Conservation (phyloP, 1,284 basidiomycete species). For the Cutaneotrichosporon sp. region DNA sequence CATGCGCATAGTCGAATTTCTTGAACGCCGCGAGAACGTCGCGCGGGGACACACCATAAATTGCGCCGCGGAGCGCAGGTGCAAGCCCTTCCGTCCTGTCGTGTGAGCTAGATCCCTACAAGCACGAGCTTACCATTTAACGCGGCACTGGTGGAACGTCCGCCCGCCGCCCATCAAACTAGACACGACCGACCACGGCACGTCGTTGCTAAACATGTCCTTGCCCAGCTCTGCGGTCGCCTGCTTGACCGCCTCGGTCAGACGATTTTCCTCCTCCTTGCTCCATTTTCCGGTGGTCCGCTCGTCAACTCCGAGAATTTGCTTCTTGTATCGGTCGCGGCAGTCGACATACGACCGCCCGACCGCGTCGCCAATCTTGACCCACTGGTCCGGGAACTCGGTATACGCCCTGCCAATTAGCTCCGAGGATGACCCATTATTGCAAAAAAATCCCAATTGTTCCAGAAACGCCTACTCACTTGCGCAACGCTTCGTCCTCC, state of each 20-base stretch:
- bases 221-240: slow-evolving; percentile 20
- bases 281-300: slow-evolving; percentile 23
- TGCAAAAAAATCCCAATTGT: background rate
- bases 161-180: slow-evolving; percentile 24
- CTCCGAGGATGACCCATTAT: background rate
- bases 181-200: slow-evolving; percentile 31
- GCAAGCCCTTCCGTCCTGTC: slow-evolving; percentile 9
- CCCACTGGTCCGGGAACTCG: slow-evolving; percentile 29
- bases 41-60: background rate
- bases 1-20: slow-evolving; percentile 3
- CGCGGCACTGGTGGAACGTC: slow-evolving; percentile 25
- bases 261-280: slow-evolving; percentile 18
- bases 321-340: slow-evolving; percentile 33
- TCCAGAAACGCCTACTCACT: slow-evolving; percentile 18
- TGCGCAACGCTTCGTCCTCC: slow-evolving; percentile 32
- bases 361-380: slow-evolving; percentile 31
- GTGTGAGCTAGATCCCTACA: too few relatives aligned
- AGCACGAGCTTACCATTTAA: slow-evolving; percentile 26
- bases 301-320: slow-evolving; percentile 18
- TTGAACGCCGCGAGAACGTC: slow-evolving; percentile 9
- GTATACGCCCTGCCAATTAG: slow-evolving; percentile 27
- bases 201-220: slow-evolving; percentile 18
- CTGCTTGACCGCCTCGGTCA: slow-evolving; percentile 20
- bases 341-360: slow-evolving; percentile 37
- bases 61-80: slow-evolving; percentile 4